Evolutionary conservation across 2,329 filamentous ascomycete genomes (phyloP).

Genomic region (Trichoderma sp.): DNA sequence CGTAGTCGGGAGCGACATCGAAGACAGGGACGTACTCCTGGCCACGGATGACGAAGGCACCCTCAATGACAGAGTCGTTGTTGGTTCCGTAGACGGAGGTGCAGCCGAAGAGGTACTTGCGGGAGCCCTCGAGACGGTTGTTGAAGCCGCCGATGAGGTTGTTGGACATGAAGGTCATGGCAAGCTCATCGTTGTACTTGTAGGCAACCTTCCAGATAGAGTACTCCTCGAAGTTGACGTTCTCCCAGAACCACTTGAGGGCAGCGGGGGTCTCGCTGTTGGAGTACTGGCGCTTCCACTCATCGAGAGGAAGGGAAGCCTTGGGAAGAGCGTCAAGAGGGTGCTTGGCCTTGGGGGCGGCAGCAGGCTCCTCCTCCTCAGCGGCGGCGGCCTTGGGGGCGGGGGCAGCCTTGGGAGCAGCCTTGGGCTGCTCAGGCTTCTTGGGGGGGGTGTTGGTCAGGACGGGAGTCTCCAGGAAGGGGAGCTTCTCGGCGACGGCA

Average conservation of each 20-base stretch:
- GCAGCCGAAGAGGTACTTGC: constrained; percentile 96
- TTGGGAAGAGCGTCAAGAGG: constrained; percentile 81
- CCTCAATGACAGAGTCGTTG: constrained; percentile 88
- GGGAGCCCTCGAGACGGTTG: constrained; percentile 90
- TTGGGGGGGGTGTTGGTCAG: constrained; percentile 68
- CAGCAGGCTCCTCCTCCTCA: constrained; percentile 33
- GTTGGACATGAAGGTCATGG: constrained; percentile 96
- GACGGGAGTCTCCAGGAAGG: constrained; percentile 81
- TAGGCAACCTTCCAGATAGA: constrained; percentile 92
- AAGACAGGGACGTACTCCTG: constrained; percentile 84
- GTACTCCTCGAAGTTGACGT: constrained; percentile 91
- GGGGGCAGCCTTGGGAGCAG: constrained; percentile 56
- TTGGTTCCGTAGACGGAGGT: constrained; percentile 84
- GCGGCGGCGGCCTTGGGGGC: constrained; percentile 31
- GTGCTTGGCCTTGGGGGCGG: constrained; percentile 88
- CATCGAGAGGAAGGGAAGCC: constrained; percentile 80
- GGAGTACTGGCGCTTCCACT: constrained; percentile 99
- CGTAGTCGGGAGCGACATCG: constrained; percentile 94
- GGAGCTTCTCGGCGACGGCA: constrained; percentile 70
- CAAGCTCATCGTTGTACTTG: constrained; percentile 99
- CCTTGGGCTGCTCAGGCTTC: constrained; percentile 71
- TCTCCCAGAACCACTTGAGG: constrained; percentile 98
- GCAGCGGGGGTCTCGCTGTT: constrained; percentile 86
- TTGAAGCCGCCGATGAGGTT: constrained; percentile 99
- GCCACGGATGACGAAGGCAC: constrained; percentile 92